Conservation (phyloP, 2,329 filamentous ascomycete genomes). For the Neonectria magnoliae region DNA sequence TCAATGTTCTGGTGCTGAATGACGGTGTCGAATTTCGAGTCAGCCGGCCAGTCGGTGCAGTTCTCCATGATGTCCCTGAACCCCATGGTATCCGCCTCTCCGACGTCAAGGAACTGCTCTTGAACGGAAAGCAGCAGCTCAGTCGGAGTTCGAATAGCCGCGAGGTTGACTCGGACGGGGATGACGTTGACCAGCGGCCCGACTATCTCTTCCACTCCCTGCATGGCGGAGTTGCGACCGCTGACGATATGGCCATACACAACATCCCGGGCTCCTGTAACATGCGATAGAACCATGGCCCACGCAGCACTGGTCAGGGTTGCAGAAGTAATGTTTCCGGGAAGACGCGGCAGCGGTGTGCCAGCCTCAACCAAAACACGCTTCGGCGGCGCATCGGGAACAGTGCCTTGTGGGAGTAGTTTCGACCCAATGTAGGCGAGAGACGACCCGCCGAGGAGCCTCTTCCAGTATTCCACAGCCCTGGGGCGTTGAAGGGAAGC, state of each 20-base stretch:
- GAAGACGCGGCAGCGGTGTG: not conserved
- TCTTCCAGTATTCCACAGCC: conserved; percentile 52
- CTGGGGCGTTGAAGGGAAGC: not conserved
- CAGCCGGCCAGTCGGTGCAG: conserved; percentile 30
- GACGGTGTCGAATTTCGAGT: conserved; percentile 19
- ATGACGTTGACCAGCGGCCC: conserved; percentile 55
- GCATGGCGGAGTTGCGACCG: conserved; percentile 51
- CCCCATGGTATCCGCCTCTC: conserved; percentile 28
- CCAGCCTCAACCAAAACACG: not conserved
- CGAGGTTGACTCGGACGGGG: conserved; percentile 51
- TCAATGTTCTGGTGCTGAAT: conserved; percentile 37
- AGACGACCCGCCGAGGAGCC: conserved; percentile 51
- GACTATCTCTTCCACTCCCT: conserved; percentile 48
- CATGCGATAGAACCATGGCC: conserved; percentile 49
- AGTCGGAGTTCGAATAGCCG: not conserved
- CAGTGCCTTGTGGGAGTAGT: not conserved
- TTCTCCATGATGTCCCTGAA: conserved; percentile 26
- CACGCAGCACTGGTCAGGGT: conserved; percentile 54
- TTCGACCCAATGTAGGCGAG: conserved; percentile 28
- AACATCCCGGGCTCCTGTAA: conserved; percentile 49
- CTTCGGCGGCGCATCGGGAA: not conserved
- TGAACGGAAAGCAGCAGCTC: conserved; percentile 25
- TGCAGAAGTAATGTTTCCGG: conserved; percentile 33
- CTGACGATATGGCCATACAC: conserved; percentile 53
- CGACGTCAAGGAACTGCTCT: conserved; percentile 19